phyloP scores from a whole-genome alignment of 2,329 filamentous ascomycete species.

The Penicillium digitatum region DNA sequence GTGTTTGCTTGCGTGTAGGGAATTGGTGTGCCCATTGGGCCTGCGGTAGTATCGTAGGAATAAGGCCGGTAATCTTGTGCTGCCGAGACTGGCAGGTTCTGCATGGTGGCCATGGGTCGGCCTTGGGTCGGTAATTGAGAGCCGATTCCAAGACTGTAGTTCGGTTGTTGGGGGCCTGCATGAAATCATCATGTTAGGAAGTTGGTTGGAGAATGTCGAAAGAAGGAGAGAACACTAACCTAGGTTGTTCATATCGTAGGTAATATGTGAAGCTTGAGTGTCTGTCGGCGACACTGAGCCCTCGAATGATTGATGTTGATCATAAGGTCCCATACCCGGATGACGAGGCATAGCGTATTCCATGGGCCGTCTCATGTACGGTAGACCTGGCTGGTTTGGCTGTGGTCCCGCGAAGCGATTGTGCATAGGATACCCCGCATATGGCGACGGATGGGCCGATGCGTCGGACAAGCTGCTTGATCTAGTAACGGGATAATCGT shows the following conservation, averaged over 20 bases:
- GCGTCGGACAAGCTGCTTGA: slow-evolving; percentile 38
- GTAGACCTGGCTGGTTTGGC: slow-evolving; percentile 25
- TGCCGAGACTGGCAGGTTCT: slow-evolving; percentile 33
- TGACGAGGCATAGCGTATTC: slow-evolving; percentile 29
- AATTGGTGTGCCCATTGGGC: slow-evolving; percentile 25
- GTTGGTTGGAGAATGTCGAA: background rate
- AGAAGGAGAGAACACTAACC: slow-evolving; percentile 18
- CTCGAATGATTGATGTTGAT: slow-evolving; percentile 29
- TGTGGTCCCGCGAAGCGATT: slow-evolving; percentile 26
- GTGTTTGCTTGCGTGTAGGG: slow-evolving; percentile 34
- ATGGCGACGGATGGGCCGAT: slow-evolving; percentile 25
- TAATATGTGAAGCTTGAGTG: slow-evolving; percentile 24
- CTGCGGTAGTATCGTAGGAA: slow-evolving; percentile 29
- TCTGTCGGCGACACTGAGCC: slow-evolving; percentile 35
- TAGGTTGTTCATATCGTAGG: slow-evolving; percentile 29
- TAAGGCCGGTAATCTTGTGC: slow-evolving; percentile 35
- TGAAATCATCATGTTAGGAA: slow-evolving; percentile 11
- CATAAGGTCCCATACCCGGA: slow-evolving; percentile 28
- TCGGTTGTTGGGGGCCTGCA: slow-evolving; percentile 30
- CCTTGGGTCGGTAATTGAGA: slow-evolving; percentile 27
- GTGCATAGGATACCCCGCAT: slow-evolving; percentile 26
- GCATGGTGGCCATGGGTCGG: slow-evolving; percentile 29
- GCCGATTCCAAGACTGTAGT: slow-evolving; percentile 29
- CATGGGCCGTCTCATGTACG: slow-evolving; percentile 29
- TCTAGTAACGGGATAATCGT: slow-evolving; percentile 28